Evolutionary conservation across 1,284 basidiomycete species (phyloP).

Genomic region (Laetiporus sulphureus): DNA sequence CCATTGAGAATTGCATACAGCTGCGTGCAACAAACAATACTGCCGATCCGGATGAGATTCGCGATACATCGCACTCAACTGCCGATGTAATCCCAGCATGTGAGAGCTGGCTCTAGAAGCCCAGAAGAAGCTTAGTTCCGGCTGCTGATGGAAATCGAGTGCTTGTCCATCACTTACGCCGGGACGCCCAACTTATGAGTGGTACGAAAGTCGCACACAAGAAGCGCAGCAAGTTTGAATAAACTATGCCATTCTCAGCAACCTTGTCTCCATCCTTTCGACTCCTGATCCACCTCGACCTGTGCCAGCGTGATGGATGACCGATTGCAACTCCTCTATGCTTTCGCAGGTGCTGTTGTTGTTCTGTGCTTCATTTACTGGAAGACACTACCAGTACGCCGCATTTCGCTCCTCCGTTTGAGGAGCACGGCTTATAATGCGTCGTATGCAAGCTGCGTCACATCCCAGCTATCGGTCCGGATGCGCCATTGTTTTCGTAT

Average conservation of each 20-base stretch:
- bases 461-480: constrained; percentile 1
- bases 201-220: not conserved
- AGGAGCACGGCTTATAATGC: no score
- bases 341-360: not conserved
- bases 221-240: not conserved
- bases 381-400: constrained; percentile 1
- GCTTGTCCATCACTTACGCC: no score
- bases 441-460: not conserved
- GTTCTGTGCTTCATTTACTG: constrained; percentile 2
- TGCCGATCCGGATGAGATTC: no score
- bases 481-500: not conserved
- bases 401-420: no score
- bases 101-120: no score
- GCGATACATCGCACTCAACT: no score
- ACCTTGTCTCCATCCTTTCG: not conserved
- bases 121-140: no score
- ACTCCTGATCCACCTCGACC: not conserved
- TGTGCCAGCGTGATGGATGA: not conserved
- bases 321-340: not conserved
- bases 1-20: no score
- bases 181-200: not conserved
- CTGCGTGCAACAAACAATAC: no score
- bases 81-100: no score
- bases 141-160: no score
- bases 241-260: not conserved